Conservation (phyloP, 495 filamentous ascomycete genomes). For the Lindgomyces ingoldianus region DNA sequence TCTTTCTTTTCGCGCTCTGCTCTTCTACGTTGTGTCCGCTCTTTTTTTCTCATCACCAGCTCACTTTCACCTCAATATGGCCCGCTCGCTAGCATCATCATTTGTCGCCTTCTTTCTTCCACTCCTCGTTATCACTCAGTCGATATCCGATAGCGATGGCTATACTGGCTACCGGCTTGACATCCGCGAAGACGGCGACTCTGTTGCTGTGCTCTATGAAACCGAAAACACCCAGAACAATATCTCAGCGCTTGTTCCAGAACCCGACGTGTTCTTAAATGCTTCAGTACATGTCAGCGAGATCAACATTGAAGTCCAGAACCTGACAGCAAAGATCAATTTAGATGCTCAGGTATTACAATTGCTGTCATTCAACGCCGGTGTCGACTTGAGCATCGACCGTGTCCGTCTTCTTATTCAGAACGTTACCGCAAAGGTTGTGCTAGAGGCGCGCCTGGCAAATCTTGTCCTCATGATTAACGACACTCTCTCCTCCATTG, state of each 20-base stretch:
- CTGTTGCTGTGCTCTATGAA: constrained; percentile 52
- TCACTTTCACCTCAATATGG: too few relatives aligned
- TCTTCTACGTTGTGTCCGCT: constrained; percentile 20
- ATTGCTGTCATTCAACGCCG: constrained; percentile 58
- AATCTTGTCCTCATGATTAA: constrained; percentile 60
- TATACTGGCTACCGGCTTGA: constrained; percentile 59
- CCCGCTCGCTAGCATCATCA: constrained; percentile 37
- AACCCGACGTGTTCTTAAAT: constrained; percentile 60
- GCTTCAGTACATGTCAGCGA: constrained; percentile 54
- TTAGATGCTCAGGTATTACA: constrained; percentile 58
- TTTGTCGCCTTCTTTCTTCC: constrained; percentile 28
- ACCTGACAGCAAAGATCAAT: constrained; percentile 62
- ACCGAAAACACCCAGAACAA: constrained; percentile 52
- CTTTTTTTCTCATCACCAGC: constrained; percentile 35
- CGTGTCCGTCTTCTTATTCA: constrained; percentile 55
- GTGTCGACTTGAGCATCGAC: constrained; percentile 57
- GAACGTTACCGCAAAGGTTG: constrained; percentile 58
- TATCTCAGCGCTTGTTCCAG: constrained; percentile 43
- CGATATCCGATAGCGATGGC: constrained; percentile 42
- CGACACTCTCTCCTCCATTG: constrained; percentile 55
- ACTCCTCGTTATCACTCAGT: constrained; percentile 24
- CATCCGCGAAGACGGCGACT: constrained; percentile 48
- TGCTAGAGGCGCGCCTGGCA: constrained; percentile 57
- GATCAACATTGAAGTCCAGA: constrained; percentile 56
- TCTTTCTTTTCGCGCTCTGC: constrained; percentile 7